Conservation (phyloP, 2,329 filamentous ascomycete genomes). For the Xylariaceae sp. region DNA sequence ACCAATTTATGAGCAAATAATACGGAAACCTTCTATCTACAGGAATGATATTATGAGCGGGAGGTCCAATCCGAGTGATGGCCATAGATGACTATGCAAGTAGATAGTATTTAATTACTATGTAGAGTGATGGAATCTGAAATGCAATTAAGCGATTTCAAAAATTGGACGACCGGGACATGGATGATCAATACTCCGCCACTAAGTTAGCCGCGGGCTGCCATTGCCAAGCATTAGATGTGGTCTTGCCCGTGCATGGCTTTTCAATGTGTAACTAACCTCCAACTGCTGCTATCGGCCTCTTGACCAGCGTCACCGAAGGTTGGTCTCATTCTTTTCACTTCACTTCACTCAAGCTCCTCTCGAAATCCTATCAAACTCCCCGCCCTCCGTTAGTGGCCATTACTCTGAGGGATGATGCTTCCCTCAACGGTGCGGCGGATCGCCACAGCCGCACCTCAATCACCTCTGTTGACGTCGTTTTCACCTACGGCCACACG, state of each 20-base stretch:
- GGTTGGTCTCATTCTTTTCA: not conserved
- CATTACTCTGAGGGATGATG: constrained; percentile 48
- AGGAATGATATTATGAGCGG: too few relatives aligned
- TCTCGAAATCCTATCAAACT: not conserved
- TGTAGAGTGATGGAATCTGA: too few relatives aligned
- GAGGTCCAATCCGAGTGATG: too few relatives aligned
- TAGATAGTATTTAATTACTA: too few relatives aligned
- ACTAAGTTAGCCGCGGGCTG: not conserved
- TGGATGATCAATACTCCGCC: constrained; percentile 29
- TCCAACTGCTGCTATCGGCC: constrained; percentile 20
- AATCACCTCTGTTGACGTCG: constrained; percentile 52
- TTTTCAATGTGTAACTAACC: constrained; percentile 24
- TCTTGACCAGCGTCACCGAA: constrained; percentile 15
- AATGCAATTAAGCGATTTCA: not conserved
- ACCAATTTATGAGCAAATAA: not conserved
- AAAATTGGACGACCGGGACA: not conserved
- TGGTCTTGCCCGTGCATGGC: constrained; percentile 15
- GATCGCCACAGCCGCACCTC: constrained; percentile 56
- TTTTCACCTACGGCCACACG: constrained; percentile 51
- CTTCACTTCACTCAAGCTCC: not conserved
- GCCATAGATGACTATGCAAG: too few relatives aligned
- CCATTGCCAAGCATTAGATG: constrained; percentile 13
- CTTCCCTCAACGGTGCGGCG: constrained; percentile 64
- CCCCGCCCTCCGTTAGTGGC: not conserved
- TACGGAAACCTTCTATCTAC: too few relatives aligned